Evolutionary conservation across 371 early-diverging fungal species (phyloP).

Genomic region (Circinella minor): DNA sequence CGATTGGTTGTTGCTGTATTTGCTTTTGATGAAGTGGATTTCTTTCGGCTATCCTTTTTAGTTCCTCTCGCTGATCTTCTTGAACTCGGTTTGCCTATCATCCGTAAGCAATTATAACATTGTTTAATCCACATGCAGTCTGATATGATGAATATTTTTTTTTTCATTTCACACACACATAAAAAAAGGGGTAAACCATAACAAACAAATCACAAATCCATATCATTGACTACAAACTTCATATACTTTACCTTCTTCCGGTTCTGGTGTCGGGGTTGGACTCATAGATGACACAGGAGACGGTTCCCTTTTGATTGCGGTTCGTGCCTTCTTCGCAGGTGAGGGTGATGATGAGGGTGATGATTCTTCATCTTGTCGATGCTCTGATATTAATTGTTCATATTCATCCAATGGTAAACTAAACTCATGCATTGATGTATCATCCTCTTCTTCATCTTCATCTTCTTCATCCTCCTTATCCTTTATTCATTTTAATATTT

Average conservation of each 20-base stretch:
- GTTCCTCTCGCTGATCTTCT: constrained; percentile 13
- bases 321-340: constrained; percentile 49
- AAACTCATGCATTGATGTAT: constrained; percentile 53
- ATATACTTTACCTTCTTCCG: constrained; percentile 56
- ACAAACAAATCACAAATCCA: background rate
- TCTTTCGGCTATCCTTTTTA: constrained; percentile 14
- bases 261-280: constrained; percentile 63
- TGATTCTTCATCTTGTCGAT: constrained; percentile 48
- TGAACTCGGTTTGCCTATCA: constrained; percentile 13
- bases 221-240: background rate
- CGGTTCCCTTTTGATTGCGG: constrained; percentile 47
- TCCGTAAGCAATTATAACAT: background rate
- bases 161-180: background rate
- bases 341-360: constrained; percentile 27
- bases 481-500: background rate
- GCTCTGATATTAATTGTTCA: constrained; percentile 63
- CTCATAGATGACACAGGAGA: constrained; percentile 61
- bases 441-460: constrained; percentile 51
- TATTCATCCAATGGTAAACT: constrained; percentile 59
- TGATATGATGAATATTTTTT: too few relatives aligned
- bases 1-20: background rate
- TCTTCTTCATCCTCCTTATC: constrained; percentile 32
- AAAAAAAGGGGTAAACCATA: background rate
- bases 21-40: constrained; percentile 1
- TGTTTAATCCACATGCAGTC: background rate